phyloP scores from a whole-genome alignment of 2,329 filamentous ascomycete genomes.

The Botrytis aclada region DNA sequence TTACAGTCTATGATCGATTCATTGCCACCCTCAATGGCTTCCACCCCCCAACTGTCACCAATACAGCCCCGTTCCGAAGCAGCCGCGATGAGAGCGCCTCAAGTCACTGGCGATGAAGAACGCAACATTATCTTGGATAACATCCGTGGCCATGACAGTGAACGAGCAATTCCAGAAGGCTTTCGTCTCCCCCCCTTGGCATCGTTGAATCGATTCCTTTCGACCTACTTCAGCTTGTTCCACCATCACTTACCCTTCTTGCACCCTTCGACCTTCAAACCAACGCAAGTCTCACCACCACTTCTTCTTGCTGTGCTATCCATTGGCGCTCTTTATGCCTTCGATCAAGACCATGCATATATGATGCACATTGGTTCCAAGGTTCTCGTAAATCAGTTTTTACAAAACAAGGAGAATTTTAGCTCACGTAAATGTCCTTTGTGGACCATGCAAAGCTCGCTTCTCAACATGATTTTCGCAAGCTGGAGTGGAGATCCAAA shows the following conservation, averaged over 20 bases:
- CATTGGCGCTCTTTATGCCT: constrained; percentile 93
- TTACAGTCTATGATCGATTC: constrained; percentile 72
- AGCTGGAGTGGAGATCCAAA: constrained; percentile 99
- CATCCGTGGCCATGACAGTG: constrained; percentile 75
- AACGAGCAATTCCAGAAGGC: constrained; percentile 79
- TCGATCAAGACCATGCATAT: constrained; percentile 95
- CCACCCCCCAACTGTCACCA: constrained; percentile 72
- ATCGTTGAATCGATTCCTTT: constrained; percentile 85
- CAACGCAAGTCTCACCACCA: constrained; percentile 74
- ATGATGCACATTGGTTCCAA: constrained; percentile 97
- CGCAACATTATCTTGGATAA: constrained; percentile 81
- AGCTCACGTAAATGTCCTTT: constrained; percentile 95
- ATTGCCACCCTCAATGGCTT: constrained; percentile 64
- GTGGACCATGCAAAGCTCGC: constrained; percentile 96
- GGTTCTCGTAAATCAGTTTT: constrained; percentile 91
- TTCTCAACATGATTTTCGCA: constrained; percentile 98
- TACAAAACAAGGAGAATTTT: constrained; percentile 98
- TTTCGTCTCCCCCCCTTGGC: constrained; percentile 81
- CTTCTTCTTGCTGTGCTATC: constrained; percentile 87
- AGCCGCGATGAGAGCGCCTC: constrained; percentile 63
- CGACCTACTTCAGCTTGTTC: constrained; percentile 95
- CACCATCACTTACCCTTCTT: constrained; percentile 96
- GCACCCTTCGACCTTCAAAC: constrained; percentile 86
- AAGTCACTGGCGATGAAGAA: constrained; percentile 80
- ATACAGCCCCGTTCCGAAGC: constrained; percentile 59